Evolutionary conservation across 306 rosid species (phyloP).

Genomic region (Carpinus viminea): DNA sequence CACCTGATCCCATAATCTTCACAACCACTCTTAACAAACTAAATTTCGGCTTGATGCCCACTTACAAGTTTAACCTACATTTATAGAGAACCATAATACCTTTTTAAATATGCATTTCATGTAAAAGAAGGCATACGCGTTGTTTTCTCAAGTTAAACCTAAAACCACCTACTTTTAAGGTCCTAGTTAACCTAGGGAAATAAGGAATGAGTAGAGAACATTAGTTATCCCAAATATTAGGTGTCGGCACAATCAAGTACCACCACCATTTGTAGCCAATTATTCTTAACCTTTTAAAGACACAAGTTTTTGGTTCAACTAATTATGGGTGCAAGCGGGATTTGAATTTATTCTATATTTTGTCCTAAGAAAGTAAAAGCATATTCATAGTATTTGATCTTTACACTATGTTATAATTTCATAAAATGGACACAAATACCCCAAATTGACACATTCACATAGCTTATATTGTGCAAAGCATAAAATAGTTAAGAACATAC

Average conservation of each 20-base stretch:
- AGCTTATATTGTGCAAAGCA: neutral
- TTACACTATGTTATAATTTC: neutral
- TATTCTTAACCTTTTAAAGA: neutral
- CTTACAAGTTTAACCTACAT: slow-evolving; percentile 63
- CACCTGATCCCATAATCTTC: slow-evolving; percentile 70
- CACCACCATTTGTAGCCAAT: neutral
- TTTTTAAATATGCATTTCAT: neutral
- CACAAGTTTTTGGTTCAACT: neutral
- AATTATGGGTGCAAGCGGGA: neutral
- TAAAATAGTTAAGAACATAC: slow-evolving; percentile 37
- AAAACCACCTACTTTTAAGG: neutral
- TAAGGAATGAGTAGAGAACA: neutral
- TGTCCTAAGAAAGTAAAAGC: neutral
- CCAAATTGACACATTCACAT: neutral
- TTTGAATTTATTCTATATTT: neutral
- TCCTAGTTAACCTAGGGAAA: neutral
- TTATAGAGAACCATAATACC: slow-evolving; percentile 9
- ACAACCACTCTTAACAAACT: slow-evolving; percentile 47
- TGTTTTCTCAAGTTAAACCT: neutral
- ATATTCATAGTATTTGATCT: neutral
- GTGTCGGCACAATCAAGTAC: neutral
- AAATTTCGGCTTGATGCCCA: slow-evolving; percentile 60
- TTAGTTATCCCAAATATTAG: neutral
- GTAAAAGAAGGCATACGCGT: neutral
- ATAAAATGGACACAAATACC: neutral